Conservation (phyloP, 441 rosid species). For the Adansonia grandidieri region DNA sequence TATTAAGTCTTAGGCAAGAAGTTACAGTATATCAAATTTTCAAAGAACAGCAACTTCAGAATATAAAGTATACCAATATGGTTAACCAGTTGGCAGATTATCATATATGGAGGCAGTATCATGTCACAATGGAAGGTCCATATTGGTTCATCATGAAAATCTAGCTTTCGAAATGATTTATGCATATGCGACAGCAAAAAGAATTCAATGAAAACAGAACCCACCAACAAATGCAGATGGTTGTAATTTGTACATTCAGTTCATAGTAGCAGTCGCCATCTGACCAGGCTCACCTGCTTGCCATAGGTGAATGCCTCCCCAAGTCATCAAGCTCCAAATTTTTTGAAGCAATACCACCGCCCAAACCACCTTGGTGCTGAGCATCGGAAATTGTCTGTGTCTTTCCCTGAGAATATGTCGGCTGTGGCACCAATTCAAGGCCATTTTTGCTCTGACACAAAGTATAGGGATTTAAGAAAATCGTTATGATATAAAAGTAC, state of each 20-base stretch:
- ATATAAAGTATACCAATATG: background rate
- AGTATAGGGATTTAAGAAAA: conserved; percentile 37
- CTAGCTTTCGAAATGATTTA: conserved; percentile 22
- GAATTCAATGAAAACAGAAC: conserved; percentile 54
- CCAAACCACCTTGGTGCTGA: conserved; percentile 60
- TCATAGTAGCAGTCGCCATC: conserved; percentile 63
- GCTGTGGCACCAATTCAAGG: conserved; percentile 65
- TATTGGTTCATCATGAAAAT: conserved; percentile 29
- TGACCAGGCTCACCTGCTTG: conserved; percentile 83
- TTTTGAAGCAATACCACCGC: conserved; percentile 51
- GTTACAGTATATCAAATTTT: background rate
- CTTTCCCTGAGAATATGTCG: conserved; percentile 54
- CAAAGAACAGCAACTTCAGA: conserved; percentile 2
- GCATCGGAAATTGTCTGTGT: conserved; percentile 43
- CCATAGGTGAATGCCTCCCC: conserved; percentile 74
- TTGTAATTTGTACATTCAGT: conserved; percentile 67
- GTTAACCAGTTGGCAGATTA: background rate
- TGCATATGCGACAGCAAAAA: conserved; percentile 38
- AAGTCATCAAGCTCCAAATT: conserved; percentile 61
- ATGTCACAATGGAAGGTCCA: conserved; percentile 24
- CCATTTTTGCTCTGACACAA: conserved; percentile 62
- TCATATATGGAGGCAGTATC: background rate
- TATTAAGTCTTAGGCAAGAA: background rate
- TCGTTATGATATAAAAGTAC: conserved; percentile 21
- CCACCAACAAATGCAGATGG: conserved; percentile 66